phyloP scores from a whole-genome alignment of 1,284 basidiomycete genomes.

The Puccinia sorghi region DNA sequence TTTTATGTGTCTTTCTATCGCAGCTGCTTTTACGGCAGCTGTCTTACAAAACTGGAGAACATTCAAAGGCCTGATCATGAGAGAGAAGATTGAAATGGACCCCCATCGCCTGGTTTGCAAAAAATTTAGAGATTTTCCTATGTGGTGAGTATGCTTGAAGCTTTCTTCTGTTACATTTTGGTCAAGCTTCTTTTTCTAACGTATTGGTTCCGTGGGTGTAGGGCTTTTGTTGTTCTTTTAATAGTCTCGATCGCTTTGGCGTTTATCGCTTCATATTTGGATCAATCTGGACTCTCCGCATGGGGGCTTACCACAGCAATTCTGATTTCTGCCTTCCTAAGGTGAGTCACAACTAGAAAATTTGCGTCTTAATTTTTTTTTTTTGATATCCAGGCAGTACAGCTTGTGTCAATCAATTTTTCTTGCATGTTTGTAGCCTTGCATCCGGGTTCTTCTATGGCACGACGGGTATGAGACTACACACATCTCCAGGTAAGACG shows the following conservation, averaged over 20 bases:
- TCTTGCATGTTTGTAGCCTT: constrained; percentile 16
- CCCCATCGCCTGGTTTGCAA: constrained; percentile 35
- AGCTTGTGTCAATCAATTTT: background rate
- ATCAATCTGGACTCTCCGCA: constrained; percentile 31
- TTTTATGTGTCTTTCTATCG: constrained; percentile 38
- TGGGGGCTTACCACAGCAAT: constrained; percentile 29
- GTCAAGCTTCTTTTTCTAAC: background rate
- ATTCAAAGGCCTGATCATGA: constrained; percentile 18
- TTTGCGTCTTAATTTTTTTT: background rate
- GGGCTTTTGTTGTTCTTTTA: constrained; percentile 42
- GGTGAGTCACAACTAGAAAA: constrained; percentile 3
- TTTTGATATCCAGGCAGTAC: background rate
- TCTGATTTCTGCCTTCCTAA: constrained; percentile 35
- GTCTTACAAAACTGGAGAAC: constrained; percentile 24
- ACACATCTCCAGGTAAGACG: constrained; percentile 36
- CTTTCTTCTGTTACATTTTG: background rate
- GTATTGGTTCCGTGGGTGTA: background rate
- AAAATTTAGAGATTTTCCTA: constrained; percentile 46
- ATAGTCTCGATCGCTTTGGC: constrained; percentile 31
- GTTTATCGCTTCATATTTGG: constrained; percentile 16
- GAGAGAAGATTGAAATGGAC: constrained; percentile 26
- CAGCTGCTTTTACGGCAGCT: constrained; percentile 42
- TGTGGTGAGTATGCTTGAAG: constrained; percentile 30
- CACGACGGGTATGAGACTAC: constrained; percentile 30
- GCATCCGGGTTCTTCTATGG: constrained; percentile 49